These are phyloP conservation scores for Micractinium sp. DNA, from an alignment of 139 green algal species.

Conservation along the genomic window DNA sequence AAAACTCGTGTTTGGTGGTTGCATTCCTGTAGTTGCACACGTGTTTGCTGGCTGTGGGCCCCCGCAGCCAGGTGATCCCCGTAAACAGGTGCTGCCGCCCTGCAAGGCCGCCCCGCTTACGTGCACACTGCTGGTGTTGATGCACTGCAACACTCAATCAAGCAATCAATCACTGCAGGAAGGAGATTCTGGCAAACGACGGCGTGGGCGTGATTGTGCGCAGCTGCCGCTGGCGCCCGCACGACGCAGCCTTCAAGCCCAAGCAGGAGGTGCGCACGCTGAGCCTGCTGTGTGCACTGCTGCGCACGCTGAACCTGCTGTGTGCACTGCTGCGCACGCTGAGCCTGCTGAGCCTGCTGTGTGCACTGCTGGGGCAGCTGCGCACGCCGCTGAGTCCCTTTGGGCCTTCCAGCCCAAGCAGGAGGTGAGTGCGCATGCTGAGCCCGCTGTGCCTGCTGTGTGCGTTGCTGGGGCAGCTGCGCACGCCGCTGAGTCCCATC, in stretches of 20 bases:
- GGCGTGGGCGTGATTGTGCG: slow-evolving; percentile 35
- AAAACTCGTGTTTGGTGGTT: no score
- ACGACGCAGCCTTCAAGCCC: slow-evolving; percentile 9
- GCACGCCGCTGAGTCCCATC: no score
- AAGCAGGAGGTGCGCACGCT: slow-evolving; percentile 12
- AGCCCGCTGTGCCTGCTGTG: no score
- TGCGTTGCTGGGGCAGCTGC: no score
- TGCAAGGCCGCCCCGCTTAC: no score
- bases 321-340: no score
- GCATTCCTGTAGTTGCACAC: neutral
- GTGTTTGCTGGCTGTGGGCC: no score
- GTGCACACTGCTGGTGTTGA: no score
- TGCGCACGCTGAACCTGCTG: neutral
- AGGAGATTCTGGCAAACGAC: slow-evolving; percentile 30
- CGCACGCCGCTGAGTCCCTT: neutral
- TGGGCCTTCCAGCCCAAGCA: neutral
- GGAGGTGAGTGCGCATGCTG: no score
- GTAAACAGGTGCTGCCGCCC: no score
- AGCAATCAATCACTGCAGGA: neutral
- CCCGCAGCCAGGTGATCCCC: no score
- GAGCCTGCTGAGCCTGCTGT: neutral
- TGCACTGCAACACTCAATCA: neutral
- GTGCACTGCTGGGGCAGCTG: no score
- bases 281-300: neutral
- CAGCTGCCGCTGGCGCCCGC: slow-evolving; percentile 23